Percentiles rank a stretch among this genome's conserved stretches.
Evolutionary conservation across 2,329 filamentous ascomycete genomes (phyloP).

Genomic region (Dothiorella sarmentorum): DNA sequence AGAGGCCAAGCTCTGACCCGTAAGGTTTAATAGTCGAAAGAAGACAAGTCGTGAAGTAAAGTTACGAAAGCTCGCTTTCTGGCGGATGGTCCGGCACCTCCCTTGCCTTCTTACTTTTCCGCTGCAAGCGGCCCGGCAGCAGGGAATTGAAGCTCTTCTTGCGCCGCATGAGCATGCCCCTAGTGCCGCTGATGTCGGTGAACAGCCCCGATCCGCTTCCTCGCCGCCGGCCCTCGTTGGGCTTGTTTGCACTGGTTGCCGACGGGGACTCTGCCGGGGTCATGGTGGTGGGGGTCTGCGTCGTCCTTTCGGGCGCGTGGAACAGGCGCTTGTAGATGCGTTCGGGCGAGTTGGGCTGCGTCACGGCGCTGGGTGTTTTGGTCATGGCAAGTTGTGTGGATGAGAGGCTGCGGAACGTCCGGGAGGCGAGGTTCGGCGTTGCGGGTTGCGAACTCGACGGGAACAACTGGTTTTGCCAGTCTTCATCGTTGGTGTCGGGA

Average conservation of each 20-base stretch:
- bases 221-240: conserved; percentile 10
- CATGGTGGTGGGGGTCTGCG: not conserved
- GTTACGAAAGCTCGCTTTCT: conserved; percentile 10
- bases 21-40: not conserved
- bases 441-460: conserved; percentile 30
- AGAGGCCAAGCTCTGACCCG: not conserved
- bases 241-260: not conserved
- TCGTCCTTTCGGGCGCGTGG: conserved; percentile 26
- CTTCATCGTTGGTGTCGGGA: conserved; percentile 17
- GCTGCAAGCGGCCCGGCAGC: conserved; percentile 1
- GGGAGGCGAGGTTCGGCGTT: conserved; percentile 22
- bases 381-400: conserved; percentile 21
- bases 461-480: conserved; percentile 23
- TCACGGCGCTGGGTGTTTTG: conserved; percentile 12
- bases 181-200: conserved; percentile 31
- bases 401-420: conserved; percentile 20
- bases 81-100: not conserved
- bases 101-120: not conserved
- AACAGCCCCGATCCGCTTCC: conserved; percentile 17
- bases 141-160: conserved; percentile 15
- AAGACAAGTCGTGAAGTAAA: not conserved
- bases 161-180: conserved; percentile 31
- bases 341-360: conserved; percentile 37
- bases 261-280: not conserved
- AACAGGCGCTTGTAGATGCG: conserved; percentile 42